Evolutionary conservation across 1,139 yeast genomes (phyloP), one percentile per base, ranked within the genome.

Genomic region (Debaryomyces singareniensis): DNA sequence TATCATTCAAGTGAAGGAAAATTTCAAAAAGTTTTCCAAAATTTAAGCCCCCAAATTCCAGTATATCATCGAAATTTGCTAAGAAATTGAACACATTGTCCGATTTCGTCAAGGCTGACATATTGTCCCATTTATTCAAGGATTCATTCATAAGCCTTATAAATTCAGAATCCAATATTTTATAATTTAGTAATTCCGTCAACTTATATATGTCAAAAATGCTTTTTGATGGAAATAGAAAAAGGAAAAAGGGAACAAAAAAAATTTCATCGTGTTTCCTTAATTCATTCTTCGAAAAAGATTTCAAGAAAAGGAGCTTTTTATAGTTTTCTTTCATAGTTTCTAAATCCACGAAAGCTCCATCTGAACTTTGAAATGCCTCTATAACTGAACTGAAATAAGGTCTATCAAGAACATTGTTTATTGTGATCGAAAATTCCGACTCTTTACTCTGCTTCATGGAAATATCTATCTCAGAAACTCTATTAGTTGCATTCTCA

Each of bases 181-280:
- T 51, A 15, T 42, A 43, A 35, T 64, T 59, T 20, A 63, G 43
- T 34, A 62, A 43, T 34, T 62, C 68, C 5, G 58, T 37, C 36
- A 67, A 40, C 15, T 52, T 34, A 35, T 45, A 65, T 16, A 61
- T 52, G 16, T 61, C 56, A 14, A 44, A 35, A 13, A 58, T 31
- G 1, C 57, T 28, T 23, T 47, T 46, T 4, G 36, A 31, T 22
- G 37, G 34, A 39, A 65, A 65, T 13, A 60, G 30, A 4, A 60
- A 34, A 22, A 66, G 44, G 7, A 61, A 42, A 5, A 60, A 34
- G 6, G 72, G 71, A n/a, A 67, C 59, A 33, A 65, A 44, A 28
- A 66, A 61, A 1, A 45, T 44, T 34, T 61, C 69, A 36, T 67
- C 72, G 31, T 61, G 68, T 32, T 58, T 60, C 25, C 50, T 51